These are phyloP conservation scores for Coemansia sp. DNA, from an alignment of 192 early-diverging fungal genomes.

Conservation along the genomic window DNA sequence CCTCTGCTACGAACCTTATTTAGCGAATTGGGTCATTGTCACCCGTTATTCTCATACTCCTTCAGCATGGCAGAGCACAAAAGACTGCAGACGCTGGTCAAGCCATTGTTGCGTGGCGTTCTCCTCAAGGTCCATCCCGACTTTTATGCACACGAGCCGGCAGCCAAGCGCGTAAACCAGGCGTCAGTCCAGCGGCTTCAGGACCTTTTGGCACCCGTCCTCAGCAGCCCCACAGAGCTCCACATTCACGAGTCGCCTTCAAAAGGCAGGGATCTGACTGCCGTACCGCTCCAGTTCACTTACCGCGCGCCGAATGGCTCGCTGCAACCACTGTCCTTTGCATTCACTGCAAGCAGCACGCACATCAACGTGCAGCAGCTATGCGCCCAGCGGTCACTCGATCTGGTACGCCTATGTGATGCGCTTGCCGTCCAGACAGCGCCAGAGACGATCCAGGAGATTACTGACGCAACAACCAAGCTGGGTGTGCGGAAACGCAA, in stretches of 20 bases:
- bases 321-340: constrained; percentile 16
- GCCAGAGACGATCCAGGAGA: constrained; percentile 5
- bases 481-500: not conserved
- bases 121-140: constrained; percentile 47
- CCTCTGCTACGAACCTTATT: too few relatives aligned
- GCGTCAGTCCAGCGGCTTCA: constrained; percentile 47
- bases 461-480: constrained; percentile 12
- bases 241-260: not conserved
- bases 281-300: constrained; percentile 17
- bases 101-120: constrained; percentile 43
- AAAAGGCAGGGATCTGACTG: constrained; percentile 8
- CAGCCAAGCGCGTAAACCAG: constrained; percentile 37
- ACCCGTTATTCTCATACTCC: too few relatives aligned
- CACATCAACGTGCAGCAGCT: constrained; percentile 2
- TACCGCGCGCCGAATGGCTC: not conserved
- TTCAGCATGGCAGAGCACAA: constrained; percentile 1
- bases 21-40: too few relatives aligned
- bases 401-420: constrained; percentile 33
- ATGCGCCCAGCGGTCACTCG: constrained; percentile 33
- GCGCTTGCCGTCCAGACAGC: constrained; percentile 9
- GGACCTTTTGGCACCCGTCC: constrained; percentile 32
- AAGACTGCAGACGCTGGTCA: constrained; percentile 29
- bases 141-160: constrained; percentile 38
- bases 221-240: not conserved
- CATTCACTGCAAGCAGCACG: constrained; percentile 12